These are phyloP conservation scores for Ambrosia hybrid DNA, from an alignment of 140 eudicot species.

Conservation along the genomic window DNA sequence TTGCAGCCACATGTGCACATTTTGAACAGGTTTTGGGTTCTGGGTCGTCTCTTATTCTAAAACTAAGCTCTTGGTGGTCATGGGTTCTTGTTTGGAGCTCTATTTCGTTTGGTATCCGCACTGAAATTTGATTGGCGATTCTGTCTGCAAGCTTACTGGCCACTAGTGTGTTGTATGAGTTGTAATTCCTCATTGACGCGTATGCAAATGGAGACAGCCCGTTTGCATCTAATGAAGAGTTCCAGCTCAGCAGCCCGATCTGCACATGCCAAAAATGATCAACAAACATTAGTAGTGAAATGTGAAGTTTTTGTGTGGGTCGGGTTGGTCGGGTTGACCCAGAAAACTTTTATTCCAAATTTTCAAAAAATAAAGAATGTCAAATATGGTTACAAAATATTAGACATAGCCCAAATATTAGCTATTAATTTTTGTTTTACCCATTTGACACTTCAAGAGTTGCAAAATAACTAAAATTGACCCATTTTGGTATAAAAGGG, in stretches of 20 bases:
- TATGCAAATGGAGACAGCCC: conserved; percentile 78
- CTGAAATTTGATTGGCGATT: conserved; percentile 61
- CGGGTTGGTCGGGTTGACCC: conserved; percentile 1
- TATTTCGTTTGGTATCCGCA: conserved; percentile 52
- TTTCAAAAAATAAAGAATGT: not conserved
- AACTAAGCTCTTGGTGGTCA: conserved; percentile 31
- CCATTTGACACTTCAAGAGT: not conserved
- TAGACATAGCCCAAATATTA: not conserved
- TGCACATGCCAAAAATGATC: conserved; percentile 25
- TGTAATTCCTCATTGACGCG: conserved; percentile 73
- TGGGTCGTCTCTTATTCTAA: conserved; percentile 21
- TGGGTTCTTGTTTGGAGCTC: conserved; percentile 40
- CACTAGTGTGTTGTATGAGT: conserved; percentile 70
- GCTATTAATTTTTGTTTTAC: not conserved
- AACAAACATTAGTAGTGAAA: conserved; percentile 8
- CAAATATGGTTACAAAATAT: too few species aligned
- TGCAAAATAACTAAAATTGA: not conserved
- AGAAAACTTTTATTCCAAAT: not conserved
- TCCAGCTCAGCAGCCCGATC: conserved; percentile 83
- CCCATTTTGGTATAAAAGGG: too few species aligned
- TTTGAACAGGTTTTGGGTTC: conserved; percentile 53
- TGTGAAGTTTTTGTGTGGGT: not conserved
- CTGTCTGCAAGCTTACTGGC: conserved; percentile 63
- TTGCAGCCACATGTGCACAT: conserved; percentile 51
- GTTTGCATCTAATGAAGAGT: conserved; percentile 60